Evolutionary conservation across 805 yeast species (phyloP).

Genomic region (Yamadazyma nakazawae): DNA sequence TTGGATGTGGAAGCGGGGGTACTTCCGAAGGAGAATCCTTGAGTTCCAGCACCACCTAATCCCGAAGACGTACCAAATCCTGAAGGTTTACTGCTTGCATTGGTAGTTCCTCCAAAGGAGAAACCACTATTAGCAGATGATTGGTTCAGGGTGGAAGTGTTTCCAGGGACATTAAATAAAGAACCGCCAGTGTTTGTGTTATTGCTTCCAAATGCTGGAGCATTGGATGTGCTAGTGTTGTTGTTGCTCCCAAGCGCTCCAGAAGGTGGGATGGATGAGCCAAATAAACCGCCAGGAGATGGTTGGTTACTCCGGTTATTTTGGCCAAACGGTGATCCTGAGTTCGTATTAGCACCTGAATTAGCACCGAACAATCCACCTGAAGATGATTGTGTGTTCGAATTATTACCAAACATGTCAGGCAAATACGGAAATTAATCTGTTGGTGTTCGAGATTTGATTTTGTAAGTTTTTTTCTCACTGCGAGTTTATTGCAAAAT

Average conservation of each 20-base stretch:
- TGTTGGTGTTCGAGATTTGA: not conserved
- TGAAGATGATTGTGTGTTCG: constrained; percentile 9
- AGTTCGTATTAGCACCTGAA: not conserved
- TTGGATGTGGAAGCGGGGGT: constrained; percentile 9
- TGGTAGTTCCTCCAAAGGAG: constrained; percentile 17
- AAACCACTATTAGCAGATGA: constrained; percentile 8
- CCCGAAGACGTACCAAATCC: constrained; percentile 11
- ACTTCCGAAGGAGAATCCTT: constrained; percentile 2
- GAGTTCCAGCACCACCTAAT: constrained; percentile 13
- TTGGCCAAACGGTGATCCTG: constrained; percentile 5
- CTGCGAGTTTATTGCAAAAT: not conserved
- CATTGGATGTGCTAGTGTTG: not conserved
- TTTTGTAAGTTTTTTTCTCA: no score
- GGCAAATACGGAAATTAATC: not conserved
- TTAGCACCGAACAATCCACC: constrained; percentile 20
- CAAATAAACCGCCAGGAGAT: constrained; percentile 1
- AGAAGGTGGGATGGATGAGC: constrained; percentile 1
- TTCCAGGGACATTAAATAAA: constrained; percentile 12
- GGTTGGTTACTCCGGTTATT: not conserved
- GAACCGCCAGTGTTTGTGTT: constrained; percentile 4
- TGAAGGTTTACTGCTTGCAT: not conserved
- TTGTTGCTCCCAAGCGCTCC: constrained; percentile 17
- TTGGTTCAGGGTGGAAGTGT: not conserved
- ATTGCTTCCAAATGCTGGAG: constrained; percentile 2
- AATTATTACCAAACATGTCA: constrained; percentile 9